Conservation (phyloP, 371 early-diverging fungal genomes). For the Rhizopus arrhizus region DNA sequence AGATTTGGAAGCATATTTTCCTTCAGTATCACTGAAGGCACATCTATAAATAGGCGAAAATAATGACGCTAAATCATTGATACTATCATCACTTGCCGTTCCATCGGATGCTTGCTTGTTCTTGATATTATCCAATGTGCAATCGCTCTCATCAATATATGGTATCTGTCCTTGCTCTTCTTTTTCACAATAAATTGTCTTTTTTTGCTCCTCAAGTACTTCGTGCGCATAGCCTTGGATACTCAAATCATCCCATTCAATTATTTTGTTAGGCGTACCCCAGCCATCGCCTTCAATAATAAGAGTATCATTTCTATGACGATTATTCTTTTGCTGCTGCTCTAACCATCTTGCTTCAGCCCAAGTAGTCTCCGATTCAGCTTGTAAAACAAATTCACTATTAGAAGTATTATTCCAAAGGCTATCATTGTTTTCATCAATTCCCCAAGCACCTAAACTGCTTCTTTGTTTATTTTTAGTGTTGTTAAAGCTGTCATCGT, state of each 20-base stretch:
- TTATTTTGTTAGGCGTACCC: conserved; percentile 29
- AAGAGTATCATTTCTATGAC: not conserved
- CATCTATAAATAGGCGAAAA: not conserved
- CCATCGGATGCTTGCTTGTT: not conserved
- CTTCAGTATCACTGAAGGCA: not conserved
- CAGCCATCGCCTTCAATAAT: conserved; percentile 35
- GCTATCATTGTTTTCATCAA: too few species aligned
- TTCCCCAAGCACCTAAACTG: too few species aligned
- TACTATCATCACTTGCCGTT: not conserved
- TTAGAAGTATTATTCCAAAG: too few species aligned
- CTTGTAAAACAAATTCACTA: too few species aligned
- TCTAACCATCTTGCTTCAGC: too few species aligned
- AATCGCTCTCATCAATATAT: not conserved
- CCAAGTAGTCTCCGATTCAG: too few species aligned
- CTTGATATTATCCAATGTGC: not conserved
- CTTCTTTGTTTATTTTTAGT: too few species aligned
- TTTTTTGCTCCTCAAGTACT: conserved; percentile 40
- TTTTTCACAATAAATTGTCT: conserved; percentile 37
- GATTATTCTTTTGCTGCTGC: not conserved
- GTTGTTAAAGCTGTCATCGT: too few species aligned
- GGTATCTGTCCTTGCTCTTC: conserved; percentile 20
- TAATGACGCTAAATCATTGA: not conserved
- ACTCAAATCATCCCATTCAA: conserved; percentile 40
- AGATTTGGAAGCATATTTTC: not conserved
- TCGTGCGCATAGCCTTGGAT: conserved; percentile 45